phyloP scores from a whole-genome alignment of 164 flowering plant species.

The Kingdonia uniflora region DNA sequence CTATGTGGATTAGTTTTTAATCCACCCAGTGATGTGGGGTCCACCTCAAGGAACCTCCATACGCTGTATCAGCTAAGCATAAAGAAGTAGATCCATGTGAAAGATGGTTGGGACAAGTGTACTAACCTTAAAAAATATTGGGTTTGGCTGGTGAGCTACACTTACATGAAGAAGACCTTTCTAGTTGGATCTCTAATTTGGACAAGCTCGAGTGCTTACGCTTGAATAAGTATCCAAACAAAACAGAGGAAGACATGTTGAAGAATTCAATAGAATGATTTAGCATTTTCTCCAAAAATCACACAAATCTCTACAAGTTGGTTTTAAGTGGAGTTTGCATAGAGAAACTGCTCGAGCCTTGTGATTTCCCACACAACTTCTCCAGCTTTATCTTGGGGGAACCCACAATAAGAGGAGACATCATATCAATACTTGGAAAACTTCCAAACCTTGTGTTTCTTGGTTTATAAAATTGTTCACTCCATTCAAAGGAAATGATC shows the following conservation, averaged over 20 bases:
- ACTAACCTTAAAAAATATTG: neutral
- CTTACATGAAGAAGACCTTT: neutral
- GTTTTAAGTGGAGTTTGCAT: neutral
- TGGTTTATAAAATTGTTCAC: neutral
- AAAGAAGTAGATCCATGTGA: too few relatives aligned
- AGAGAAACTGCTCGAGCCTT: neutral
- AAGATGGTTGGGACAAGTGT: too few relatives aligned
- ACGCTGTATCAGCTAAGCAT: neutral
- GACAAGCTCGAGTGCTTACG: neutral
- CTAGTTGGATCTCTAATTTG: too few relatives aligned
- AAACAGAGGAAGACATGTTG: too few relatives aligned
- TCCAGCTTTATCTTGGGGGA: too few relatives aligned
- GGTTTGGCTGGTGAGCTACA: neutral
- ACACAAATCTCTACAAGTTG: conserved; percentile 1
- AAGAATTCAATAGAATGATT: too few relatives aligned
- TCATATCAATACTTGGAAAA: too few relatives aligned
- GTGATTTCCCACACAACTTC: conserved; percentile 4
- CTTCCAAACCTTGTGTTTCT: too few relatives aligned
- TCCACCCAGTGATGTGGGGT: too few relatives aligned
- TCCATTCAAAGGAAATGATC: neutral
- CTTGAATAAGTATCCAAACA: too few relatives aligned
- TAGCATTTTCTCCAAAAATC: conserved; percentile 7
- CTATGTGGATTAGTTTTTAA: neutral
- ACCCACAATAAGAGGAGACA: too few relatives aligned
- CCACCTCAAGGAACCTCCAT: neutral